Base-by-base conservation (phyloP, 2,329 filamentous ascomycete genomes). In the Taxawa tesnikishii region DNA sequence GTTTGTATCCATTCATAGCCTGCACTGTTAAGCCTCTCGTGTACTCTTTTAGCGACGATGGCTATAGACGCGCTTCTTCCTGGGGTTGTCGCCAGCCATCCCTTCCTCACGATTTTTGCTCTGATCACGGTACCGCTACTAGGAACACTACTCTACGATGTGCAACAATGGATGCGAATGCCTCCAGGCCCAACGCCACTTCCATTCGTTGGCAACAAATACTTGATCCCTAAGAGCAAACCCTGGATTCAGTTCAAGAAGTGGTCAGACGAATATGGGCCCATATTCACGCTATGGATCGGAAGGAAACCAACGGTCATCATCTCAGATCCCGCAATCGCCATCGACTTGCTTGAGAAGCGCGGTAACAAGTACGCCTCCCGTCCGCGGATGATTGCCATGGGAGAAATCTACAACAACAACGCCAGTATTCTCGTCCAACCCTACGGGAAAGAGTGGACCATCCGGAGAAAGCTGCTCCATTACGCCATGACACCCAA, bases 251-350 rank as follows among this genome's bases (percentile, higher is more conserved):
- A 56, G 32, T 59, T 65, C 45, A 47, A 63, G 38, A 43, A 57
- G 33, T 65, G 60, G 61, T 57, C 58, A 7, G 51, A 55, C 28
- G 43, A 26, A 15, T 65, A 66, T 38, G 63, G 62, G 0, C 59
- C 60, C 4, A 63, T 65, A 29, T 64, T 60, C 44, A 65, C 62
- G 3, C 53, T 65, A 37, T 65, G 61, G 62, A 58, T 64, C 15
- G 62, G 62, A 0, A 50, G 60, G n/a, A 55, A 51, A 8, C 60
- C 61, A 3, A 62, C 60, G 0, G 37, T 67, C 4, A 49, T 66
- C 31, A 49, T 65, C 30, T 63, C 55, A 0, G 62, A 65, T 38
- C 60, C 60, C 0, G 42, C 53, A 9, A 47, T 64, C 2, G 62
- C 60, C 0, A 52, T 51, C 1, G 62, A 66, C 4, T 42, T 66